phyloP scores from a whole-genome alignment of 108 stramenopile species.

The Aurantiochytrium sp. region DNA sequence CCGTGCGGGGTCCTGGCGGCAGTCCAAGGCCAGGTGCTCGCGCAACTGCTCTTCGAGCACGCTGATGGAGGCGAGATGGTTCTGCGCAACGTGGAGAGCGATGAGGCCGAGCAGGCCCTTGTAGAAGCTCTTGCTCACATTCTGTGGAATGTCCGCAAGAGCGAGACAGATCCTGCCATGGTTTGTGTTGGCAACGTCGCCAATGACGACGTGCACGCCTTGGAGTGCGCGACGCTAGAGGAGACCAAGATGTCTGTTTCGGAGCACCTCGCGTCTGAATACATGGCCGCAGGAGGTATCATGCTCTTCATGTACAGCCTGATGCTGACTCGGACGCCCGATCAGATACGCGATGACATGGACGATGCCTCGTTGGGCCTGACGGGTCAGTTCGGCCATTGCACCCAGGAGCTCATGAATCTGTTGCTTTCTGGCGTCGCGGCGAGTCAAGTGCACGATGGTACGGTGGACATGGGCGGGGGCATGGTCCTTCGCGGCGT shows the following conservation, averaged over 20 bases:
- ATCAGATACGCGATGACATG: constrained; percentile 51
- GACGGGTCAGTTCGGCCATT: constrained; percentile 72
- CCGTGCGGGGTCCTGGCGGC: constrained; percentile 14
- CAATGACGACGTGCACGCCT: not conserved
- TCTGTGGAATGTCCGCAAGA: not conserved
- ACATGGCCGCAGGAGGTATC: constrained; percentile 51
- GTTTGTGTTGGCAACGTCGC: not conserved
- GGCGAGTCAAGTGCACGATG: constrained; percentile 74
- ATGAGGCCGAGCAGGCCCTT: not conserved
- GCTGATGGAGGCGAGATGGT: not conserved
- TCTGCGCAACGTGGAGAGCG: not conserved
- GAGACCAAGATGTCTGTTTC: not conserved
- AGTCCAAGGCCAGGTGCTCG: not conserved
- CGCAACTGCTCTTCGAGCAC: not conserved
- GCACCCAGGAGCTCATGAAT: constrained; percentile 77
- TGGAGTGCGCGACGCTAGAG: not conserved
- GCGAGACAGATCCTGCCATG: not conserved
- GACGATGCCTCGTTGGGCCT: constrained; percentile 55
- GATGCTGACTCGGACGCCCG: constrained; percentile 50
- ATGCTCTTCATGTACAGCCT: constrained; percentile 64
- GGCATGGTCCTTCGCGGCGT: constrained; percentile 54
- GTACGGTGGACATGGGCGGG: constrained; percentile 36
- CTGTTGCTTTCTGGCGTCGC: constrained; percentile 67
- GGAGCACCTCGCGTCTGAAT: not conserved
- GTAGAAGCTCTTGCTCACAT: not conserved